Evolutionary conservation across 1,139 yeast genomes (phyloP).

Genomic region (Magnusiomyces ingens): DNA sequence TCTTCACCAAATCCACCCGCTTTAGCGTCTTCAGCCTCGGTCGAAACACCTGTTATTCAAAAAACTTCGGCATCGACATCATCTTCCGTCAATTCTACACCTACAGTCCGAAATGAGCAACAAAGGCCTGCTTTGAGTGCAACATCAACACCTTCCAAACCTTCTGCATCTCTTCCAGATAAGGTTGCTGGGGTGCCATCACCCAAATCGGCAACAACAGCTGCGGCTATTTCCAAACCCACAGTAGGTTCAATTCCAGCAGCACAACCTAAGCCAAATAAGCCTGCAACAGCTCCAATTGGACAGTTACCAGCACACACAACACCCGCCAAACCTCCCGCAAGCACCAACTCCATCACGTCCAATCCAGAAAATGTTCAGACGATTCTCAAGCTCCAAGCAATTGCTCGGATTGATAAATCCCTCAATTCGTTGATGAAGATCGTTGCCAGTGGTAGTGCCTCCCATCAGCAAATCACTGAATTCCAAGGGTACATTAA

Average conservation of each 20-base stretch:
- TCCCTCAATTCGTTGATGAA: slow-evolving; percentile 67
- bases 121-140: not conserved
- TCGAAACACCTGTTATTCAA: not conserved
- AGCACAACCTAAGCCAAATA: not conserved
- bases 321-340: not conserved
- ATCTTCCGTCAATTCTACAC: not conserved
- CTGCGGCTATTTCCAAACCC: not conserved
- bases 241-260: not conserved
- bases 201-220: not conserved
- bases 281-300: not conserved
- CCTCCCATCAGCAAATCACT: slow-evolving; percentile 60
- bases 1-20: not conserved
- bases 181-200: not conserved
- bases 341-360: slow-evolving; percentile 10
- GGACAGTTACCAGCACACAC: not conserved
- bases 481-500: slow-evolving; percentile 73
- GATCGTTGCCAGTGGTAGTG: slow-evolving; percentile 74
- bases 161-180: not conserved
- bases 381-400: slow-evolving; percentile 76
- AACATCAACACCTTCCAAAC: not conserved
- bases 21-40: not conserved
- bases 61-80: not conserved
- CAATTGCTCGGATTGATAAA: slow-evolving; percentile 69
- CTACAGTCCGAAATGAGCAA: not conserved
- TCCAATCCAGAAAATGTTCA: slow-evolving; percentile 49